These are phyloP conservation scores for Solanum medicagineum DNA, from an alignment of 257 asterid genomes.

Conservation along the genomic window DNA sequence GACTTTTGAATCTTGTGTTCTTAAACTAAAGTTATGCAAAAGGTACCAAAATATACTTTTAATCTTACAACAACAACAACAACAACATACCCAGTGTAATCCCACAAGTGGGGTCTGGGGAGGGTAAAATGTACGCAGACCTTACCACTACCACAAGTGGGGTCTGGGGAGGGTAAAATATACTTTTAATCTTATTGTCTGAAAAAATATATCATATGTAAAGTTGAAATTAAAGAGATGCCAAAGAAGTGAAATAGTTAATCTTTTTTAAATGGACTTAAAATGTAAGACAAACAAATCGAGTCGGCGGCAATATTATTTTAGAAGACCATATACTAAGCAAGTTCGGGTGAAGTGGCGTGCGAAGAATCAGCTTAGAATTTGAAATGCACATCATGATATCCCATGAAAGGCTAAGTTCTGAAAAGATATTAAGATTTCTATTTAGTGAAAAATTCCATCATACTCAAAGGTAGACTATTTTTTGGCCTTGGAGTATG, in stretches of 20 bases:
- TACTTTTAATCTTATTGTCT: background rate
- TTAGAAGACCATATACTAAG: background rate
- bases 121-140: no score
- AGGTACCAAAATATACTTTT: background rate
- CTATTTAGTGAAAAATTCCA: background rate
- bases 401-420: background rate
- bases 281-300: background rate
- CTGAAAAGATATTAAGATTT: background rate
- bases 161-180: no score
- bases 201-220: background rate
- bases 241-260: no score
- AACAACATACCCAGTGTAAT: no score
- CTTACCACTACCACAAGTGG: no score
- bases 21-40: background rate
- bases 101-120: no score
- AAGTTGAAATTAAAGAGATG: background rate
- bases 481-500: no score
- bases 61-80: no score
- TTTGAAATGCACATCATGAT: background rate
- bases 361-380: background rate
- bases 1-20: no score
- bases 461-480: no score
- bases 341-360: background rate
- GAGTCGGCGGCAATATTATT: background rate
- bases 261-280: background rate